Evolutionary conservation across 2,329 filamentous ascomycete species (phyloP).

Genomic region (Aspergillus sp.): DNA sequence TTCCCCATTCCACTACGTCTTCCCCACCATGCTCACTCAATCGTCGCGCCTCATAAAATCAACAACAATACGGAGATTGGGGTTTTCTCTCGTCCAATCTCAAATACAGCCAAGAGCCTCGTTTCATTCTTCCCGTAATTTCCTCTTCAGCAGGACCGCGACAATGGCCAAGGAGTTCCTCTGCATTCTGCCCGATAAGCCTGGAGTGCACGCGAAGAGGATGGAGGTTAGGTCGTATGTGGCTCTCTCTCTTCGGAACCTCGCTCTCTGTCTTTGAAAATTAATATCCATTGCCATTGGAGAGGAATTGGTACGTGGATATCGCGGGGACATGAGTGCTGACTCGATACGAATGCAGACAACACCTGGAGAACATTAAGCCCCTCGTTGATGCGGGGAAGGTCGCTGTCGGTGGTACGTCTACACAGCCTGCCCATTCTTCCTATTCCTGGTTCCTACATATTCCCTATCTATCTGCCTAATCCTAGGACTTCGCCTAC

Average conservation of each 20-base stretch:
- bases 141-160: slow-evolving; percentile 23
- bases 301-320: too few species aligned
- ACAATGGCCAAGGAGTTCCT: slow-evolving; percentile 60
- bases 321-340: too few species aligned
- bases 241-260: background rate
- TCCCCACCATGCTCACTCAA: slow-evolving; percentile 9
- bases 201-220: slow-evolving; percentile 60
- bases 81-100: background rate
- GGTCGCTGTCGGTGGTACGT: slow-evolving; percentile 65
- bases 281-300: too few species aligned
- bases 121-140: slow-evolving; percentile 6
- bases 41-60: slow-evolving; percentile 4
- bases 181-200: slow-evolving; percentile 67
- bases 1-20: slow-evolving; percentile 1
- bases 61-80: background rate
- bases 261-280: background rate
- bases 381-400: slow-evolving; percentile 55
- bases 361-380: slow-evolving; percentile 60
- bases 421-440: background rate
- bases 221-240: slow-evolving; percentile 47
- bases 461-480: background rate
- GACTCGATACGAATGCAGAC: slow-evolving; percentile 25
- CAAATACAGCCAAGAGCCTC: background rate
- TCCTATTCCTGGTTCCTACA: background rate
- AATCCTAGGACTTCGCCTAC: background rate